Conservation (phyloP, 208 protist genomes). For the Trypanosoma lewisi region DNA sequence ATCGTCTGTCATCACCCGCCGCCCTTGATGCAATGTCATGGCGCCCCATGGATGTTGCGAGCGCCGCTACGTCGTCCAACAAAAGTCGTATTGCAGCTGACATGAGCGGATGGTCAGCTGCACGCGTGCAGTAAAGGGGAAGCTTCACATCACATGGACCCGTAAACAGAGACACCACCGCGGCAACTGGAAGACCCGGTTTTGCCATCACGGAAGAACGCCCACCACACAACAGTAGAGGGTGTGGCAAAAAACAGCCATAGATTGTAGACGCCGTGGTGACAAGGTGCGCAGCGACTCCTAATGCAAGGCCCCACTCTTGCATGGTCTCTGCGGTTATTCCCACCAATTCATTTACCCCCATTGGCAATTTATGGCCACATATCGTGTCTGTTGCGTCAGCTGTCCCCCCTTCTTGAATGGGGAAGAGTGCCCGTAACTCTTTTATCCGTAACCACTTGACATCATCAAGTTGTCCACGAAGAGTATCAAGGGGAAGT, state of each 20-base stretch:
- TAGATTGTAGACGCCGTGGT: slow-evolving; percentile 47
- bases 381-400: slow-evolving; percentile 13
- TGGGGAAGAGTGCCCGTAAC: slow-evolving; percentile 27
- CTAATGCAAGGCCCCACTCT: slow-evolving; percentile 58
- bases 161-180: slow-evolving; percentile 19
- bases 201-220: slow-evolving; percentile 10
- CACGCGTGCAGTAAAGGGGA: slow-evolving; percentile 34
- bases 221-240: slow-evolving; percentile 41
- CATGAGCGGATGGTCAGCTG: slow-evolving; percentile 48
- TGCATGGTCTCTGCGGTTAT: slow-evolving; percentile 34
- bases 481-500: slow-evolving; percentile 31
- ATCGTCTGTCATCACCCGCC: slow-evolving; percentile 18
- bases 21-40: slow-evolving; percentile 22
- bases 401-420: slow-evolving; percentile 1
- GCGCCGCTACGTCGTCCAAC: slow-evolving; percentile 26
- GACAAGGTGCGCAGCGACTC: slow-evolving; percentile 50
- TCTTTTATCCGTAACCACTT: slow-evolving; percentile 23
- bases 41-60: slow-evolving; percentile 49
- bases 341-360: not conserved
- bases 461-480: slow-evolving; percentile 30
- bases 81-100: slow-evolving; percentile 46
- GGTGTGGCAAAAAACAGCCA: slow-evolving; percentile 56
- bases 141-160: slow-evolving; percentile 35
- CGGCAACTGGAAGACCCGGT: slow-evolving; percentile 23
- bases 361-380: slow-evolving; percentile 7